Conservation (phyloP, 495 filamentous ascomycete genomes). For the Parathielavia appendiculata region DNA sequence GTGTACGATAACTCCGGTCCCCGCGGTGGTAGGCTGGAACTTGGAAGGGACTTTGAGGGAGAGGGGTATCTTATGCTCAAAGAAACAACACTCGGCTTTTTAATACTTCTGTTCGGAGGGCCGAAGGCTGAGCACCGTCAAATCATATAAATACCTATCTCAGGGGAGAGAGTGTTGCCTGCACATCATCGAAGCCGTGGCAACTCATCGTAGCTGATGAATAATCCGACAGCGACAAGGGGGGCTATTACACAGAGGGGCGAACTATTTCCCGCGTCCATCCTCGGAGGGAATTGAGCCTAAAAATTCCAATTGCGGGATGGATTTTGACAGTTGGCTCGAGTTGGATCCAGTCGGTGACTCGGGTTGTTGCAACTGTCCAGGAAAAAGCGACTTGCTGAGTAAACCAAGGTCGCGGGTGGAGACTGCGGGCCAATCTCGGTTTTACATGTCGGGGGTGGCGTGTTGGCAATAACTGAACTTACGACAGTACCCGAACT, state of each 20-base stretch:
- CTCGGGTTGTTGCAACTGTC: neutral
- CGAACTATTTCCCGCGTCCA: neutral
- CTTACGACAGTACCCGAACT: too few relatives aligned
- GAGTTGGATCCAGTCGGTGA: neutral
- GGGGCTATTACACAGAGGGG: neutral
- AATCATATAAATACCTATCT: neutral
- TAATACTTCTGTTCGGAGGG: neutral
- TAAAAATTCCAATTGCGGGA: slow-evolving; percentile 2
- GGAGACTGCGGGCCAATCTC: neutral
- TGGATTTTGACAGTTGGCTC: neutral
- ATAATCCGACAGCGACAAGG: neutral
- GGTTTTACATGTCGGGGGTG: neutral
- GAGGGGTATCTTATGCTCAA: too few relatives aligned
- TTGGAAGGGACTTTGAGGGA: too few relatives aligned
- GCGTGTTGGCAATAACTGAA: too few relatives aligned
- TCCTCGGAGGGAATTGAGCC: neutral
- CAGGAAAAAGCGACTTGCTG: neutral
- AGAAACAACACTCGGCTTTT: too few relatives aligned
- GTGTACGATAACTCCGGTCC: too few relatives aligned
- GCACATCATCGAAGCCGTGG: neutral
- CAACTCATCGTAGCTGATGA: neutral
- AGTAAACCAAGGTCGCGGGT: slow-evolving; percentile 1
- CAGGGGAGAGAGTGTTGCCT: neutral
- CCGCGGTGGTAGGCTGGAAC: too few relatives aligned
- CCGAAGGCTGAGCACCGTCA: neutral